Evolutionary conservation across 2,329 filamentous ascomycete species (phyloP), one percentile per base, ranked within the genome.

Genomic region (Sporothrix pallida): DNA sequence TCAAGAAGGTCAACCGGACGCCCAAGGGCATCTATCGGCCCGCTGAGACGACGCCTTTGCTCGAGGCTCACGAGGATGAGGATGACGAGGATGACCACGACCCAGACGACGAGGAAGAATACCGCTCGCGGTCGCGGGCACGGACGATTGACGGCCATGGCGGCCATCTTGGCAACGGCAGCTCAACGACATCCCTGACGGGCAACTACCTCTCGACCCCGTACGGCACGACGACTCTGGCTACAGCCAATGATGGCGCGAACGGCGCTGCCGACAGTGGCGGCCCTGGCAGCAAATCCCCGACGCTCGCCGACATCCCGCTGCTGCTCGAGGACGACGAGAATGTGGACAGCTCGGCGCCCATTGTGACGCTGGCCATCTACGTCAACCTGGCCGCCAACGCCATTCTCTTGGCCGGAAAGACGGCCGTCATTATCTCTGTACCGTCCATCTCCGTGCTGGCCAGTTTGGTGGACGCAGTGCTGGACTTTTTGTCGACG

Each of bases 341-440:
- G 73, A 87, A 88, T 26, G 77, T 94, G 2, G 92, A 94, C 79
- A 93, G 91, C 76, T 87, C 90, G 67, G 91, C 91, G 74, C 89
- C 88, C 17, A 89, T 97, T 68, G 94, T 98, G 68, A 92, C 90
- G n/a, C 79, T 96, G 23, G 95, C 95, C 58, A 96, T 98, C 78
- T 95, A 94, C 81, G 83, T 97, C 81, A 97, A 97, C 80, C 88
- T 97, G 68, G 83, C 88, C 26, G 94, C 94, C 74, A 97, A 97
- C 80, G 85, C 89, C 2, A 83, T 93, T 60, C 86, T 97, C 1
- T 87, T 97, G 2, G 87, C 87, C 7, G 89, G 93, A 75, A 97
- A 97, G 81, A 88, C 94, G 70, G 87, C 88, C 54, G 93, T 96
- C 70, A 90, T 95, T 56, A 80, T 93, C 48, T 88, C 93, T 70